phyloP scores from a whole-genome alignment of 371 early-diverging fungal genomes.

The Apophysomyces elegans region DNA sequence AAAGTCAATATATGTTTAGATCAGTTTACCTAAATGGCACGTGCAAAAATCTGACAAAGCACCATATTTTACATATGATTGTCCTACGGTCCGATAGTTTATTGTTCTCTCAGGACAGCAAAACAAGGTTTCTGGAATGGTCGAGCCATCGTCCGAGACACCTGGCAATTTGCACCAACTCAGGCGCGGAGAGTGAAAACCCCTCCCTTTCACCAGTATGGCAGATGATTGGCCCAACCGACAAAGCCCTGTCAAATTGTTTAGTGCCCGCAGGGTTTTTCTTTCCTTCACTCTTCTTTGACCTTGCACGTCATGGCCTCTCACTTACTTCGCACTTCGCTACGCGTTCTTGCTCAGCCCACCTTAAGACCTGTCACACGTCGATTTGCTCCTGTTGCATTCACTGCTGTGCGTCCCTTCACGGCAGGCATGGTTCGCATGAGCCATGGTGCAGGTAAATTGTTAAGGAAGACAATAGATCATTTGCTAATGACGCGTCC shows the following conservation, averaged over 20 bases:
- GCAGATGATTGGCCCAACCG: background rate
- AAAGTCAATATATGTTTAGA: conserved; percentile 8
- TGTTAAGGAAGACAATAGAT: background rate
- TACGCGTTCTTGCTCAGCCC: conserved; percentile 43
- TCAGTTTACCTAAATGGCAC: conserved; percentile 3
- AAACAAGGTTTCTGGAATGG: background rate
- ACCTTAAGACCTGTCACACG: conserved; percentile 22
- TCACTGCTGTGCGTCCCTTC: conserved; percentile 33
- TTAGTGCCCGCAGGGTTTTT: background rate
- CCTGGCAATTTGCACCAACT: background rate
- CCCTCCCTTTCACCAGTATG: background rate
- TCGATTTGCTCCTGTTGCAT: conserved; percentile 19
- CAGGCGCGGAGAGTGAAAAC: background rate
- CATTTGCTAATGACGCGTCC: background rate
- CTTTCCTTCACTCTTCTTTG: background rate
- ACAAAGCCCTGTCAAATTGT: conserved; percentile 5
- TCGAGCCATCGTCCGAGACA: background rate
- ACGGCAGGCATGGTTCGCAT: conserved; percentile 33
- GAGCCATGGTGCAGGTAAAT: conserved; percentile 43
- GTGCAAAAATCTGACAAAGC: background rate
- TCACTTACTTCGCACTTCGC: conserved; percentile 41
- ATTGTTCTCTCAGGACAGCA: background rate
- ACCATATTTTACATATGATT: background rate
- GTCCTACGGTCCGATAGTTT: background rate
- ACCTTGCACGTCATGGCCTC: conserved; percentile 32